Evolutionary conservation across 1,284 basidiomycete species (phyloP).

Genomic region (Puccinia horiana): DNA sequence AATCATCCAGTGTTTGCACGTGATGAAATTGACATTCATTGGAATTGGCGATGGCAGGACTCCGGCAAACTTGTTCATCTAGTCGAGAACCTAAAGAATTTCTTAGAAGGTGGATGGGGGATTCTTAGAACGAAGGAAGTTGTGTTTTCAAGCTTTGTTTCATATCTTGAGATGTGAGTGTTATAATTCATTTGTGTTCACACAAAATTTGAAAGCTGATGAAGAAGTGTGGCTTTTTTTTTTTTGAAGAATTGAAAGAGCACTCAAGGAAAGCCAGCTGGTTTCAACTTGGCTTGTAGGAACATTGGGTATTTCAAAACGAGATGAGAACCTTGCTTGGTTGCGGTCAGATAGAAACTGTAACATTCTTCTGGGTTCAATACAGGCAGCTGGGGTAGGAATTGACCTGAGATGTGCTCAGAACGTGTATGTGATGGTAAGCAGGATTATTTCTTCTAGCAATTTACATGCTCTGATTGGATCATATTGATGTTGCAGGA

Average conservation of each 20-base stretch:
- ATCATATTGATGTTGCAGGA: background rate
- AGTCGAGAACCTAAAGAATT: background rate
- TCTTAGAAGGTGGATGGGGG: too few species aligned
- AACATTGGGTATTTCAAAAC: too few species aligned
- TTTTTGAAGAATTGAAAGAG: conserved; percentile 17
- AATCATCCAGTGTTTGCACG: conserved; percentile 6
- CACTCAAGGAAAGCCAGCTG: background rate
- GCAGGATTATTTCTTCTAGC: conserved; percentile 2
- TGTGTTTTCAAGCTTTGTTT: conserved; percentile 6
- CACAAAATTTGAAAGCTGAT: background rate
- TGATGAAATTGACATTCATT: background rate
- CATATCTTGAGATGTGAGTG: background rate
- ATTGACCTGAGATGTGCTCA: conserved; percentile 29
- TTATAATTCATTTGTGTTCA: background rate
- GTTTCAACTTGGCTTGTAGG: too few species aligned
- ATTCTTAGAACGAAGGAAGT: background rate
- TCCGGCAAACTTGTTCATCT: background rate
- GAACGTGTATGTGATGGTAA: too few species aligned
- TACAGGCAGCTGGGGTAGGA: background rate
- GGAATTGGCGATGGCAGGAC: too few species aligned
- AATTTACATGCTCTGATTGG: background rate
- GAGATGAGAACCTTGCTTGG: too few species aligned
- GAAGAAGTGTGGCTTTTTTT: too few species aligned
- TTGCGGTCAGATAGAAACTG: too few species aligned
- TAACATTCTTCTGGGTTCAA: conserved; percentile 16